Conservation (phyloP, 352 stramenopile species). For the Phytopythium montanum region DNA sequence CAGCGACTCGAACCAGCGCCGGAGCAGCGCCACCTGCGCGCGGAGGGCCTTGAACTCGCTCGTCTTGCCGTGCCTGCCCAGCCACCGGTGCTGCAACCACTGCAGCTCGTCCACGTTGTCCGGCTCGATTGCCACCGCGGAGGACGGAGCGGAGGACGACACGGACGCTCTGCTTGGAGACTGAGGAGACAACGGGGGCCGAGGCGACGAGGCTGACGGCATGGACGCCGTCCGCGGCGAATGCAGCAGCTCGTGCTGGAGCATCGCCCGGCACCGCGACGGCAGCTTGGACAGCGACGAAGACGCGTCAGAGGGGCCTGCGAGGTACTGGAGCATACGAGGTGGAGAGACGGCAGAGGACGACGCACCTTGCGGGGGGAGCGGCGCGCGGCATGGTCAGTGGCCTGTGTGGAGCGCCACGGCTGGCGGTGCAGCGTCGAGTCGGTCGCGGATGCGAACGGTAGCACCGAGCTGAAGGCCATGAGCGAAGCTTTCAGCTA, state of each 20-base stretch:
- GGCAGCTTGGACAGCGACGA: conserved; percentile 26
- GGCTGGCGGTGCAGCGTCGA: conserved; percentile 43
- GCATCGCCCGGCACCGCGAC: conserved; percentile 27
- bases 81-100: conserved; percentile 76
- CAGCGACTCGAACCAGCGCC: conserved; percentile 87
- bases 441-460: conserved; percentile 55
- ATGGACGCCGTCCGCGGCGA: neutral
- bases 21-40: conserved; percentile 64
- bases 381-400: conserved; percentile 11
- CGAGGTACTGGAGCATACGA: conserved; percentile 5
- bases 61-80: conserved; percentile 68
- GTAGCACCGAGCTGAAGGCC: conserved; percentile 12
- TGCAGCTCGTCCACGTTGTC: conserved; percentile 62
- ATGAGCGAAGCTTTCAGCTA: neutral
- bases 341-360: neutral
- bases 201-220: neutral
- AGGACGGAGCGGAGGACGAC: neutral
- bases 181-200: neutral
- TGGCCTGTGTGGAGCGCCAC: conserved; percentile 44
- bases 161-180: neutral
- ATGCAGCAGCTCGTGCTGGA: conserved; percentile 25
- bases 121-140: neutral
- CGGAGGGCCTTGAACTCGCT: conserved; percentile 66
- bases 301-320: neutral
- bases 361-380: conserved; percentile 30